Base-by-base conservation (phyloP, 225 moss, liverwort and hornwort genomes). In the Pseudisothecium myosuroides region DNA sequence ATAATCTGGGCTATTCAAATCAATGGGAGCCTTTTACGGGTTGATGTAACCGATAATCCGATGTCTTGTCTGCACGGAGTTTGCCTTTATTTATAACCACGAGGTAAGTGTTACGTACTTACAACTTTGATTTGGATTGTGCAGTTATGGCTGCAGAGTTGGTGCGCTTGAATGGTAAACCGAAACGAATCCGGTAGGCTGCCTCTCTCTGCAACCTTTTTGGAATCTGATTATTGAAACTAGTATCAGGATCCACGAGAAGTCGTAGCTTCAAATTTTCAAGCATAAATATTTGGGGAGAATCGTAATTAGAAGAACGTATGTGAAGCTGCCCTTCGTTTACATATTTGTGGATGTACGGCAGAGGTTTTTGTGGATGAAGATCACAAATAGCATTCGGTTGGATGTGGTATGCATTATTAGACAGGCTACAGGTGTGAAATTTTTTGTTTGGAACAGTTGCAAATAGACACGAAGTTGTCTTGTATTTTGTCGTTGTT, bases 81-180 rank as follows among this genome's bases (percentile, higher is more conserved):
- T 59, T 73, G 43, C 17, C 13, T 29, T 41, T 5, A 45, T 8
- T 43, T 37, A 55, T 15, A 23, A 37, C 10, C 37, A 82, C 11
- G 17, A 49, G 52, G 49, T 27, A 19, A 67, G 66, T 66, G 60
- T 61, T 52, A 36, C 6, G 85, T 49, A 50, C 54, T 82, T 61
- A 88, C 20, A 39, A 59, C 17, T 82, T 45, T 61, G 71, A 49
- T 79, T 58, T 84, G 76, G n/a, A 80, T 81, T 84, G 69, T 83
- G 90, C 92, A 97, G 98, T 98, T 59, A 96, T 98, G 97, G 97
- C 98, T 76, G 97, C 98, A 81, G 97, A 97, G 92, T 93, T 96
- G 29, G 90, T 96, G 73, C 96, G 96, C 43, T 81, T 96, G 90
- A 97, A 96, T 66, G 69, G 86, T 82, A 82, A 89, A 92, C 95